phyloP scores from a whole-genome alignment of 805 yeast genomes.

The Ogataea methylovora region DNA sequence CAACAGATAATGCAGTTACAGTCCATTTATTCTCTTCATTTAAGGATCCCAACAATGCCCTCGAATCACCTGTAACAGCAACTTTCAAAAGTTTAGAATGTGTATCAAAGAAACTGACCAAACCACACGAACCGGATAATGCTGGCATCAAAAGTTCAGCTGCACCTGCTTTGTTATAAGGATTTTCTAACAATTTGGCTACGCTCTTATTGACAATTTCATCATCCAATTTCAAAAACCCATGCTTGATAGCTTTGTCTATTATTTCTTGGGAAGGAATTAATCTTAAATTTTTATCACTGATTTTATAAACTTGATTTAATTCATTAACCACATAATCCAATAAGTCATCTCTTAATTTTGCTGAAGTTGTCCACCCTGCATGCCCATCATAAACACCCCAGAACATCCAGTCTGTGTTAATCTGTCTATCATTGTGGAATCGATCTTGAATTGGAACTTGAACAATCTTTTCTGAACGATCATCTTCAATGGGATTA shows the following conservation, averaged over 20 bases:
- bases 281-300: constrained; percentile 42
- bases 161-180: constrained; percentile 56
- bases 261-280: constrained; percentile 64
- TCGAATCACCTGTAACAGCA: constrained; percentile 94
- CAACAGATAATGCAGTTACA: constrained; percentile 77
- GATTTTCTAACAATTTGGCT: constrained; percentile 57
- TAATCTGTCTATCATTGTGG: constrained; percentile 35
- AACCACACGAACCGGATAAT: constrained; percentile 89
- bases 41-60: constrained; percentile 79
- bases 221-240: constrained; percentile 77
- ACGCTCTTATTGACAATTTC: constrained; percentile 77
- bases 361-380: constrained; percentile 90
- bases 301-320: constrained; percentile 54
- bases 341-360: constrained; percentile 71
- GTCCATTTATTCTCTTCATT: constrained; percentile 70
- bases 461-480: constrained; percentile 74
- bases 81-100: constrained; percentile 64
- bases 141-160: constrained; percentile 85
- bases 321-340: constrained; percentile 72
- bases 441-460: constrained; percentile 61
- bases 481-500: constrained; percentile 91
- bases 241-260: constrained; percentile 73
- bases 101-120: constrained; percentile 81
- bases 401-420: constrained; percentile 84
- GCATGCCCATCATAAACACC: constrained; percentile 97